Evolutionary conservation across 805 yeast species (phyloP), one percentile per base, ranked within the genome.

Genomic region (Candida odintsovae): DNA sequence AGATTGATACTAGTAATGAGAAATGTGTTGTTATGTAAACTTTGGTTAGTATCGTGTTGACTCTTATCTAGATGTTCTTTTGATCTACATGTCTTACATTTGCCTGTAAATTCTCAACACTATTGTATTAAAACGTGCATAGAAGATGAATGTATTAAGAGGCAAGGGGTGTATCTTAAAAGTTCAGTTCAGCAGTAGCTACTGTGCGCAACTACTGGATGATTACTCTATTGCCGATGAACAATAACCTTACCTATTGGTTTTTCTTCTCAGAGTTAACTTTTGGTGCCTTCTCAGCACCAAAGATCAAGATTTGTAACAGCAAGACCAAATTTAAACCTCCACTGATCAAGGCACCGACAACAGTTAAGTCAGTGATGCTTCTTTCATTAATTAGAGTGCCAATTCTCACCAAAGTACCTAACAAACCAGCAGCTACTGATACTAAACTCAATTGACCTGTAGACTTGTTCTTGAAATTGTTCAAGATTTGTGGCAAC

Each of bases 1-100:
- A 81, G 59, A 80, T 81, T 52, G 85, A 76, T 33, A 64, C 69
- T 9, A 63, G 67, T 16, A 65, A 69, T 38, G 80, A 76, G 45
- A 77, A 74, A 55, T 81, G 86, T 63, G 58, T 66, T 20, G 55
- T 80, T 18, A 68, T 72, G 68, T 77, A 58, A 62, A 20, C 20
- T 16, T 18, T 16, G 18, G n/a, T 18, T 16, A 18, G 10, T 8
- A 5, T 16, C 16, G 9, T 16, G 36, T 16, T 33, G 20, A 33
- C 16, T n/a, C 20, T 33, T 46, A 51, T 20, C 51, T 51, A 26
- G 31, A 28, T 28, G 31, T 28, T 11, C 13, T 28, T 28, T 28
- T 28, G 31, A 28, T 28, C n/a, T 13, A 28, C 31, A 12, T 13
- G 4, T 13, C 6, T 28, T 13, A 12, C 31, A 28, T 28, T 3